These are phyloP conservation scores for Exophiala dermatitidis DNA, from an alignment of 2,329 filamentous ascomycete genomes.

Conservation along the genomic window DNA sequence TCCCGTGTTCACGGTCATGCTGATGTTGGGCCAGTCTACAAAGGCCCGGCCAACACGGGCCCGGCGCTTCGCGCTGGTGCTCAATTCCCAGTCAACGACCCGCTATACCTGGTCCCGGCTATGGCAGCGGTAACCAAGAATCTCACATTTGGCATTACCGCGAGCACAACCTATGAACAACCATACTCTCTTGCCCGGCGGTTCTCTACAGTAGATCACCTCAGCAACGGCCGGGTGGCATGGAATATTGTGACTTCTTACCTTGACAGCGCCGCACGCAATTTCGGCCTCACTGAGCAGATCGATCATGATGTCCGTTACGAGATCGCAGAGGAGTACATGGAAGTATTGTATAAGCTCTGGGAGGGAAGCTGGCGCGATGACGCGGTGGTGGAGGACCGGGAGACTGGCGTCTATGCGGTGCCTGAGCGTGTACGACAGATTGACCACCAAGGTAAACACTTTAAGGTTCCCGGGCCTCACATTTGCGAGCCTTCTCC, in stretches of 20 bases:
- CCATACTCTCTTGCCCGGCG: constrained; percentile 60
- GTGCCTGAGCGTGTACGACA: constrained; percentile 52
- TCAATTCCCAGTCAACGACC: constrained; percentile 48
- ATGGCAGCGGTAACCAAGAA: constrained; percentile 43
- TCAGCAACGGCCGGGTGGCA: constrained; percentile 53
- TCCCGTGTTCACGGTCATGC: not conserved
- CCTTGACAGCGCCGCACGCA: constrained; percentile 43
- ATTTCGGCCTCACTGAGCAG: constrained; percentile 41
- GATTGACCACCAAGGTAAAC: constrained; percentile 58
- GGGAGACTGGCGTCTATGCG: constrained; percentile 53
- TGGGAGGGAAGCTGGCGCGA: constrained; percentile 49
- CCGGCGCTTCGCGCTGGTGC: constrained; percentile 37
- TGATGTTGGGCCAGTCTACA: constrained; percentile 31
- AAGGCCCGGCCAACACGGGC: constrained; percentile 35
- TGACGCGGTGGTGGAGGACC: constrained; percentile 48
- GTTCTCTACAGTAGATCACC: constrained; percentile 60
- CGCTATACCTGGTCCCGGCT: constrained; percentile 49
- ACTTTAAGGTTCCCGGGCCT: constrained; percentile 40
- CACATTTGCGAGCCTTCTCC: constrained; percentile 50
- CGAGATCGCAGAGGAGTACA: constrained; percentile 43
- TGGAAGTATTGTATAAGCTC: constrained; percentile 42
- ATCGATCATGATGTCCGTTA: constrained; percentile 47
- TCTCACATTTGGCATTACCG: constrained; percentile 57
- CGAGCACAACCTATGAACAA: constrained; percentile 61
- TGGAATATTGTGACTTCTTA: constrained; percentile 50